Base-by-base conservation (phyloP, 352 stramenopile species). In the Thraustotheca clavata region DNA sequence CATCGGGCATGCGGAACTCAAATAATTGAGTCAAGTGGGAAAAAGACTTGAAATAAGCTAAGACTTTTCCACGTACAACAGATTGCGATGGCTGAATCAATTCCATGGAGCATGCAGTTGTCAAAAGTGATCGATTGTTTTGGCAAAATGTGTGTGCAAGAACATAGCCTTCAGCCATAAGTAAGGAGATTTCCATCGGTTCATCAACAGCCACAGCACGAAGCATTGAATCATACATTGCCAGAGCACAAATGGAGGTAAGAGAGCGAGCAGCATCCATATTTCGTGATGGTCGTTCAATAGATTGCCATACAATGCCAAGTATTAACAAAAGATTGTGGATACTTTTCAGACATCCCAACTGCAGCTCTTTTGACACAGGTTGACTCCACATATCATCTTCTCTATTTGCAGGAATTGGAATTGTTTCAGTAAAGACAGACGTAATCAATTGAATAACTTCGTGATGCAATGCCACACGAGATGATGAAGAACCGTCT, bases 401-500 rank as follows among this genome's bases (percentile, higher is more conserved):
- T 12, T 67, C 50, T 0, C 66, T 62, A 0, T 71, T 62, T 16
- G 73, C 62, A 0, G 88, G 88, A n/a, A 88, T 72, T 0, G 87
- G 87, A 11, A 96, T 63, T 5, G 94, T 81, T 66, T 95, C 84
- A 4, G 90, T 81, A 38, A 96, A 76, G 11, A 94, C 52, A 34
- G 69, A 87, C 32, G 83, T 90, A 46, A 96, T 73, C 27, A 95
- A 71, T 35, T 94, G 86, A 46, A 94, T 91, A 29, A 93, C 83
- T 84, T 96, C 80, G 36, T 94, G 77, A 55, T 96, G 87, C 35
- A 96, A 70, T 1, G 83, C 86, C 20, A 96, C 74, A n/a, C 84
- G 81, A 34, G 86, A 96, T n/a, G 87, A 96, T 6, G 84, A 95
- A 9, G 87, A 96, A 6, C 86, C 87, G 46, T 95, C 87, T 3